Evolutionary conservation across 2,329 filamentous ascomycete genomes (phyloP).

Genomic region (Monosporascus sp.): DNA sequence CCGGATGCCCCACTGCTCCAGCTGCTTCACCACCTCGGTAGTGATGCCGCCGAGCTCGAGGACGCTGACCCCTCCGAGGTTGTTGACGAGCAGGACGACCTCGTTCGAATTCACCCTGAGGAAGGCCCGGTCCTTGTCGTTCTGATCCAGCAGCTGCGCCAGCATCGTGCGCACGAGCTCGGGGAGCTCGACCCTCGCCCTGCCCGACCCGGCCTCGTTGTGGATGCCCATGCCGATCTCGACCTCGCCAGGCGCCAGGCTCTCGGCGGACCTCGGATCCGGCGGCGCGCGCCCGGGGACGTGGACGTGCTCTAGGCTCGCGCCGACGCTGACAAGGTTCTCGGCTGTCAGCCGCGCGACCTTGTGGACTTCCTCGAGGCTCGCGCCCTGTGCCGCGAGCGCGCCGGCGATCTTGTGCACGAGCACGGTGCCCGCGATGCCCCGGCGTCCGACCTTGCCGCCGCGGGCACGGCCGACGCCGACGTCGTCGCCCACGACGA

Average conservation of each 20-base stretch:
- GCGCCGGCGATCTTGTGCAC: slow-evolving; percentile 90
- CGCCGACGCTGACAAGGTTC: slow-evolving; percentile 81
- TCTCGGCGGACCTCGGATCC: slow-evolving; percentile 46
- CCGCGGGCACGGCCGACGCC: slow-evolving; percentile 76
- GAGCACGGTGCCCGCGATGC: slow-evolving; percentile 85
- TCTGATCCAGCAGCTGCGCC: slow-evolving; percentile 59
- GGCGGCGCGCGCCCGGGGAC: slow-evolving; percentile 68
- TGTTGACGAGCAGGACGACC: slow-evolving; percentile 68
- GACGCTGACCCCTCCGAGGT: slow-evolving; percentile 67
- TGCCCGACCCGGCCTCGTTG: slow-evolving; percentile 58
- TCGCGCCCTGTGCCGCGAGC: slow-evolving; percentile 64
- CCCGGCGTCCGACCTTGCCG: slow-evolving; percentile 87
- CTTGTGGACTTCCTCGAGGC: slow-evolving; percentile 64
- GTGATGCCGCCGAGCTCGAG: slow-evolving; percentile 70
- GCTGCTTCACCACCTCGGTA: slow-evolving; percentile 60
- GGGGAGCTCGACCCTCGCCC: slow-evolving; percentile 46
- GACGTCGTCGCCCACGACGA: slow-evolving; percentile 87
- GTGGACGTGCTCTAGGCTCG: slow-evolving; percentile 86
- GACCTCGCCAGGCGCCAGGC: slow-evolving; percentile 50
- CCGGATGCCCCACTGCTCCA: slow-evolving; percentile 53
- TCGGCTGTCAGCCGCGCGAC: slow-evolving; percentile 66
- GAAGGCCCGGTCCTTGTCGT: slow-evolving; percentile 67
- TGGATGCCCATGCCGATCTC: slow-evolving; percentile 76
- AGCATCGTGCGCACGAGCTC: slow-evolving; percentile 62
- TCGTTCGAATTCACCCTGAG: slow-evolving; percentile 57